A percentile compares a stretch with the other conserved stretches of the same genome.
These are phyloP conservation scores for Lichtheimia corymbifera DNA, from an alignment of 371 early-diverging fungal species.

Conservation along the genomic window DNA sequence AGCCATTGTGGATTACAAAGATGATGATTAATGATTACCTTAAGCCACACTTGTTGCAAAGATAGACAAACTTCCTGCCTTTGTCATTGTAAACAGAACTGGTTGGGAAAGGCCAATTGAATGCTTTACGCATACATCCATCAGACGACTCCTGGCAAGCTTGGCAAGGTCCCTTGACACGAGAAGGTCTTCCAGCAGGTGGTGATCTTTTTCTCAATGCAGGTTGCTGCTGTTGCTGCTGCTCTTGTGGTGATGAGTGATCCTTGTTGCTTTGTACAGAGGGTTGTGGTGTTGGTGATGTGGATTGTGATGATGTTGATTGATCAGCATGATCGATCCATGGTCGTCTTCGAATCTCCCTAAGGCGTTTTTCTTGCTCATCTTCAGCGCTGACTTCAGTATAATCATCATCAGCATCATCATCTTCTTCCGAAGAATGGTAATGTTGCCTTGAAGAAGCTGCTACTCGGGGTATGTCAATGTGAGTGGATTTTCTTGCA, in stretches of 20 bases:
- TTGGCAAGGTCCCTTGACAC: constrained; percentile 49
- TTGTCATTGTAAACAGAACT: constrained; percentile 36
- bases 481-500: constrained; percentile 13
- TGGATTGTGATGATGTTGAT: neutral
- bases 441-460: neutral
- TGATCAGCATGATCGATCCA: constrained; percentile 3
- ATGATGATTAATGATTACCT: constrained; percentile 19
- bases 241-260: constrained; percentile 4
- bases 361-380: neutral
- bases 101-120: constrained; percentile 47
- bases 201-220: constrained; percentile 5
- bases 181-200: constrained; percentile 30
- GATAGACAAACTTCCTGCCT: constrained; percentile 47
- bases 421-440: constrained; percentile 3
- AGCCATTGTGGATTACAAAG: too few species aligned
- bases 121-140: constrained; percentile 55
- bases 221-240: constrained; percentile 9
- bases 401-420: constrained; percentile 15
- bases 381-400: neutral
- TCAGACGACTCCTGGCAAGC: constrained; percentile 49
- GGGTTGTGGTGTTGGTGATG: neutral
- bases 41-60: constrained; percentile 54
- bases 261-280: neutral
- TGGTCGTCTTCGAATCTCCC: neutral
- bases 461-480: constrained; percentile 12